Evolutionary conservation across 192 early-diverging fungal species (phyloP), one percentile per base, ranked within the genome.

Genomic region (Thamnidium elegans): DNA sequence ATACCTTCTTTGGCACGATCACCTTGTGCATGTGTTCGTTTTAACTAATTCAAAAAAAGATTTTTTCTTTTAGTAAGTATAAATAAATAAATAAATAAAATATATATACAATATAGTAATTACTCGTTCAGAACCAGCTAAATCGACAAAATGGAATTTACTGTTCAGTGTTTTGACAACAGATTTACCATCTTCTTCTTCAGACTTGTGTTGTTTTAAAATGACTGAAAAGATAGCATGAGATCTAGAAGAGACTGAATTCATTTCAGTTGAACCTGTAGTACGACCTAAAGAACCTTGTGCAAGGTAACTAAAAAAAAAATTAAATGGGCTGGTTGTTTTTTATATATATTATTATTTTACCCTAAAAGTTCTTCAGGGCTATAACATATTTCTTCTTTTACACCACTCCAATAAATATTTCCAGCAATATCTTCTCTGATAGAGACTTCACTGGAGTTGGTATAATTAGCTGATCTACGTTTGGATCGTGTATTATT

Each of bases 61-160:
- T 26, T 1, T 15, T 36, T n/a, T 60, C 1, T 17, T 48, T 32
- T 31, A 36, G 6, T 15, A 32, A 36, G 1, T 46, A 48, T 20
- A 14, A 44, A 42, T 21, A 53, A 44, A 61, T 20, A 31, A 56
- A 14, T 26, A n/a, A 15, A 43, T 2, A 23, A 11, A 20, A 20
- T 42, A 53, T 13, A 23, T 17, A 50, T 19, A 61, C 72, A 26
- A 26, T 26, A 26, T 26, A 3, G 26, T 26, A 26, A 26, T 55
- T 79, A 83, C 77, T 69, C 91, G 78, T 80, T 99, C 95, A 17
- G 93, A 95, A 30, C 97, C 97, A 19, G 97, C 97, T 70, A 99
- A 80, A 82, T 99, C 97, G 31, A 99, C 97, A 85, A 99, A 99
- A 68, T 96, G 90, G 66, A 99, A 95, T 79, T 98, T 99, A 34